A percentile compares a stretch with the other conserved stretches of the same genome.
Evolutionary conservation across 495 filamentous ascomycete genomes (phyloP).

Genomic region (Glutinoglossum americanum): DNA sequence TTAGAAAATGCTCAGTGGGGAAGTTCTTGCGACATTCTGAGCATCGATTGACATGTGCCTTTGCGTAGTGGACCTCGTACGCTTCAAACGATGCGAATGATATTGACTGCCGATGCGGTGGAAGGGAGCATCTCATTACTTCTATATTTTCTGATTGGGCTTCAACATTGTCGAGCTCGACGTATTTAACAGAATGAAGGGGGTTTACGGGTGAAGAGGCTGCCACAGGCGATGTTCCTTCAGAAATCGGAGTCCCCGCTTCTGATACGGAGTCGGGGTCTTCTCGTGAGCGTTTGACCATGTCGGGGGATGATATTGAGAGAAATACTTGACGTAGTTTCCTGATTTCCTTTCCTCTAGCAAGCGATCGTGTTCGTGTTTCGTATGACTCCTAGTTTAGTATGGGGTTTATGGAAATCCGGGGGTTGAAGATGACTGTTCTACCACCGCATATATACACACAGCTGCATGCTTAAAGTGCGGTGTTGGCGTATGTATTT

Average conservation of each 20-base stretch:
- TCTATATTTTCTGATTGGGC: constrained; percentile 5
- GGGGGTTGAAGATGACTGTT: neutral
- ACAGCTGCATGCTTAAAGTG: no score
- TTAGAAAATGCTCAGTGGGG: constrained; percentile 34
- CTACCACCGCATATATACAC: no score
- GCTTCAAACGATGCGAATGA: constrained; percentile 55
- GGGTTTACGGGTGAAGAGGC: constrained; percentile 8
- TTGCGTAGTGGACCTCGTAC: constrained; percentile 71
- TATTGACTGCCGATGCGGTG: constrained; percentile 48
- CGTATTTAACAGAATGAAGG: constrained; percentile 11
- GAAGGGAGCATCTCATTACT: constrained; percentile 58
- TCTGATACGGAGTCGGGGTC: constrained; percentile 17
- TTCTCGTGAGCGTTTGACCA: constrained; percentile 40
- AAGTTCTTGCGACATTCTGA: constrained; percentile 48
- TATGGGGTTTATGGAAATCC: neutral
- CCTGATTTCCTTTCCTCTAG: neutral
- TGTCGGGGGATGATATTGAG: constrained; percentile 12
- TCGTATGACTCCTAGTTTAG: no score
- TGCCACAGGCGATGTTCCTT: constrained; percentile 11
- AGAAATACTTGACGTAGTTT: constrained; percentile 1
- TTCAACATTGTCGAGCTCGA: constrained; percentile 9
- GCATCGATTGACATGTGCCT: constrained; percentile 69
- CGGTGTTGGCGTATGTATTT: no score
- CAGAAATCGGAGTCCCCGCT: neutral
- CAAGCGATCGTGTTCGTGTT: neutral